Evolutionary conservation across 805 yeast species (phyloP).

Genomic region (Myxozyma udenii): DNA sequence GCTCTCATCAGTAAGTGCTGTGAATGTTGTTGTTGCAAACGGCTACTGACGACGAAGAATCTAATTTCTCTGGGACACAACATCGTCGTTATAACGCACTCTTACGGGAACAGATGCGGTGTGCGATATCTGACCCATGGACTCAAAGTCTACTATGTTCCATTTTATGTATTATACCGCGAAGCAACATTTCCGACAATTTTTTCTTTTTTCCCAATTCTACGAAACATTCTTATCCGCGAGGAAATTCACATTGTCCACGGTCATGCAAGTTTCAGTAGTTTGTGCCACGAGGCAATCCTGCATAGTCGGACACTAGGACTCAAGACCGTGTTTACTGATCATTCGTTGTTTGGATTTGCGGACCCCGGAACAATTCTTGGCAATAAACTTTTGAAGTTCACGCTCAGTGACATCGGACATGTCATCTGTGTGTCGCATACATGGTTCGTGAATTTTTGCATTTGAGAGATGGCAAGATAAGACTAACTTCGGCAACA

Average conservation of each 20-base stretch:
- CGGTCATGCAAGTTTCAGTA: conserved; percentile 89
- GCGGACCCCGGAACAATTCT: conserved; percentile 77
- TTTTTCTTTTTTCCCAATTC: conserved; percentile 78
- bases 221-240: conserved; percentile 79
- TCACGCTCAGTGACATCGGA: conserved; percentile 80
- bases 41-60: conserved; percentile 18
- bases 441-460: conserved; percentile 46
- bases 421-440: conserved; percentile 96
- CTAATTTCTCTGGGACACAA: conserved; percentile 32
- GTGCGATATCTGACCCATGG: conserved; percentile 84
- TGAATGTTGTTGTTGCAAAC: too few species aligned
- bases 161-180: conserved; percentile 74
- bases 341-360: conserved; percentile 93
- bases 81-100: conserved; percentile 73
- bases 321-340: conserved; percentile 84
- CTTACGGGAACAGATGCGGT: conserved; percentile 79
- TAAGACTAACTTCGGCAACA: neutral
- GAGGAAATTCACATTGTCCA: conserved; percentile 87
- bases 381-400: conserved; percentile 81
- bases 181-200: conserved; percentile 87
- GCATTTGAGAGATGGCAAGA: neutral
- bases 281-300: conserved; percentile 84
- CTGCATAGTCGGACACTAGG: conserved; percentile 95
- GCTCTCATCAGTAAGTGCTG: conserved; percentile 51
- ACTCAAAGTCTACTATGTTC: conserved; percentile 86